A percentile compares a stretch with the other conserved stretches of the same genome.
These are phyloP conservation scores for Leishmania aethiopica DNA, from an alignment of 208 protist species.

Conservation along the genomic window DNA sequence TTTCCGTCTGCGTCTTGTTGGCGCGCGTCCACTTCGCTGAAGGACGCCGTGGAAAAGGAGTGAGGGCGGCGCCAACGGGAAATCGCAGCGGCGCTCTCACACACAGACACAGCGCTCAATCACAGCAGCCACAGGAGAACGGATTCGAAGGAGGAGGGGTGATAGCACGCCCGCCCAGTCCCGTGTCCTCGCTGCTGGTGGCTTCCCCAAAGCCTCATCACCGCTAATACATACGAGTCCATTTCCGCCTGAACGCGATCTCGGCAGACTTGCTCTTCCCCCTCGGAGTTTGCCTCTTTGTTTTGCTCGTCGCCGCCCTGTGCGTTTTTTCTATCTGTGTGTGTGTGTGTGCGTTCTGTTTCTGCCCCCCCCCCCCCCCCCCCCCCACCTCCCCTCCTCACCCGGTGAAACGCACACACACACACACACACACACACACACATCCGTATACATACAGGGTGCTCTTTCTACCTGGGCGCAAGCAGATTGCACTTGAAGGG, in stretches of 20 bases:
- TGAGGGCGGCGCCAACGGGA: not conserved
- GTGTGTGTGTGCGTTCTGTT: not conserved
- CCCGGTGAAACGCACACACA: not conserved
- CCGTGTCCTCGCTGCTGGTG: not conserved
- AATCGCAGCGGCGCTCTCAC: not conserved
- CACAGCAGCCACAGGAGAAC: not conserved
- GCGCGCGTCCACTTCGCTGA: not conserved
- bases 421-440: not conserved
- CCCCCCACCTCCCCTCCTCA: no score
- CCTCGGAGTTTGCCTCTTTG: not conserved
- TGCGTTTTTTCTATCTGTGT: not conserved
- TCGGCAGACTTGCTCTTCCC: not conserved
- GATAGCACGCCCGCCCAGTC: not conserved
- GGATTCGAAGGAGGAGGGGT: not conserved
- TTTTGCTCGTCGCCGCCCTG: not conserved
- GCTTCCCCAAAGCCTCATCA: not conserved
- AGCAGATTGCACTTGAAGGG: not conserved
- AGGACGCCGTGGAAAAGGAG: not conserved
- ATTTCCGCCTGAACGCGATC: not conserved
- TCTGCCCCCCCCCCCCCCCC: no score
- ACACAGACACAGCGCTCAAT: not conserved
- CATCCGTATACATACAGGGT: not conserved
- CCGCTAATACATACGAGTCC: not conserved
- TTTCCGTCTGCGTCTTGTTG: not conserved
- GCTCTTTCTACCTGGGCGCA: not conserved